A percentile compares a stretch with the other conserved stretches of the same genome.
Evolutionary conservation across 2,329 filamentous ascomycete genomes (phyloP).

Genomic region (Penicillium verrucosum): DNA sequence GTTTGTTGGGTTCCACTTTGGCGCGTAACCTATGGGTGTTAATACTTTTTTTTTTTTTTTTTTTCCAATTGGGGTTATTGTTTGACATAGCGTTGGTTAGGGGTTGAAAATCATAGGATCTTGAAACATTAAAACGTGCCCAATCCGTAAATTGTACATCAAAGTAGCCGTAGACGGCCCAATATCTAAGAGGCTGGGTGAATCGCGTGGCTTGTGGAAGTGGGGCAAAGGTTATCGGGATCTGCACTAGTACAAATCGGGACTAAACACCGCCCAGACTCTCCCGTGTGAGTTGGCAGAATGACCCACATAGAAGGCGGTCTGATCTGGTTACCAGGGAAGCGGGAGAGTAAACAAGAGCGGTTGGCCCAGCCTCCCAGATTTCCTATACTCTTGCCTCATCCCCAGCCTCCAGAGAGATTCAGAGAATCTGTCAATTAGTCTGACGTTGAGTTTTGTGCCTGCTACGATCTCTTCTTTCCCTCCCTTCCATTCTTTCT

Average conservation of each 20-base stretch:
- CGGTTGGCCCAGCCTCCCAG: slow-evolving; percentile 43
- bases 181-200: slow-evolving; percentile 19
- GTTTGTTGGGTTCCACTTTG: slow-evolving; percentile 6
- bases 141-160: background rate
- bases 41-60: background rate
- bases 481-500: slow-evolving; percentile 29
- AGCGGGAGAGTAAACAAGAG: slow-evolving; percentile 40
- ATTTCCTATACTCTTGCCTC: slow-evolving; percentile 27
- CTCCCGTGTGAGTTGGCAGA: slow-evolving; percentile 9
- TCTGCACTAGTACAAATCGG: slow-evolving; percentile 10
- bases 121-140: background rate
- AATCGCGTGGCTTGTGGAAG: slow-evolving; percentile 16
- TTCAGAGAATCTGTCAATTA: slow-evolving; percentile 10
- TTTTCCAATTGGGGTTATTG: background rate
- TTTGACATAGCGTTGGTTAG: slow-evolving; percentile 10
- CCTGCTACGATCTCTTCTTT: slow-evolving; percentile 38
- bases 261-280: slow-evolving; percentile 5
- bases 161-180: background rate
- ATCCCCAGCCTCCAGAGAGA: slow-evolving; percentile 37
- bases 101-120: background rate
- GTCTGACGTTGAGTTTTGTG: slow-evolving; percentile 23
- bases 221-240: slow-evolving; percentile 15
- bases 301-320: slow-evolving; percentile 27
- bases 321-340: slow-evolving; percentile 34
- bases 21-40: slow-evolving; percentile 8